These are phyloP conservation scores for Tetrapisispora taiwanensis DNA, from an alignment of 805 yeast genomes.

Conservation along the genomic window DNA sequence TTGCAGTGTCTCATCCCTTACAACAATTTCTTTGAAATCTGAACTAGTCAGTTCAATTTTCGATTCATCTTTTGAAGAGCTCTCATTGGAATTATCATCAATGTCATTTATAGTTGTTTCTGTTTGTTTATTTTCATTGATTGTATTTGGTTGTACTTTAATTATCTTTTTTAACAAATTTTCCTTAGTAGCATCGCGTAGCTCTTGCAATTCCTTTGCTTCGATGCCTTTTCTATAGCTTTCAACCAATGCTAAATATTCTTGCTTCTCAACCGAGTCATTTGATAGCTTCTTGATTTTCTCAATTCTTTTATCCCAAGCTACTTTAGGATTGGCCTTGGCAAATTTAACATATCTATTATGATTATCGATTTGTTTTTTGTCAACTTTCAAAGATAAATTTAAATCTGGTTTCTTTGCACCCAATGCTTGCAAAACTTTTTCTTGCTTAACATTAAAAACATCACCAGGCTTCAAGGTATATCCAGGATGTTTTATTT, in stretches of 20 bases:
- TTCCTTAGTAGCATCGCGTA: slow-evolving; percentile 35
- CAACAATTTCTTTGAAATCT: slow-evolving; percentile 32
- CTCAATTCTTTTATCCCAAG: slow-evolving; percentile 21
- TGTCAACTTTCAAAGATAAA: slow-evolving; percentile 59
- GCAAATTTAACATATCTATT: slow-evolving; percentile 58
- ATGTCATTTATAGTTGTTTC: not conserved
- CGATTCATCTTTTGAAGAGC: too few species aligned
- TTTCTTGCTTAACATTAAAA: slow-evolving; percentile 75
- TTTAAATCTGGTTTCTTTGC: slow-evolving; percentile 67
- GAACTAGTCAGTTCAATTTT: slow-evolving; percentile 13
- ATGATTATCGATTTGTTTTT: slow-evolving; percentile 64
- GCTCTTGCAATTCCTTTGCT: slow-evolving; percentile 13
- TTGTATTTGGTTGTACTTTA: slow-evolving; percentile 11
- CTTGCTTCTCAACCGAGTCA: slow-evolving; percentile 18
- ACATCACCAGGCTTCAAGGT: slow-evolving; percentile 77
- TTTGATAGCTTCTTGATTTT: slow-evolving; percentile 17
- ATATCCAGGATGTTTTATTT: slow-evolving; percentile 68
- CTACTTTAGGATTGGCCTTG: slow-evolving; percentile 33
- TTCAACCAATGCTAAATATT: slow-evolving; percentile 16
- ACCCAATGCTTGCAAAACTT: slow-evolving; percentile 79
- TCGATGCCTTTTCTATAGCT: slow-evolving; percentile 20
- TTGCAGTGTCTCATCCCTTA: slow-evolving; percentile 20
- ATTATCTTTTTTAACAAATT: slow-evolving; percentile 38
- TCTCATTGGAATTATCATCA: not conserved
- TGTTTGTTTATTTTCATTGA: slow-evolving; percentile 4